Percentiles rank a stretch among this genome's conserved stretches.
Evolutionary conservation across 305 asterid genomes (phyloP).

Genomic region (Fraxinus sp.): DNA sequence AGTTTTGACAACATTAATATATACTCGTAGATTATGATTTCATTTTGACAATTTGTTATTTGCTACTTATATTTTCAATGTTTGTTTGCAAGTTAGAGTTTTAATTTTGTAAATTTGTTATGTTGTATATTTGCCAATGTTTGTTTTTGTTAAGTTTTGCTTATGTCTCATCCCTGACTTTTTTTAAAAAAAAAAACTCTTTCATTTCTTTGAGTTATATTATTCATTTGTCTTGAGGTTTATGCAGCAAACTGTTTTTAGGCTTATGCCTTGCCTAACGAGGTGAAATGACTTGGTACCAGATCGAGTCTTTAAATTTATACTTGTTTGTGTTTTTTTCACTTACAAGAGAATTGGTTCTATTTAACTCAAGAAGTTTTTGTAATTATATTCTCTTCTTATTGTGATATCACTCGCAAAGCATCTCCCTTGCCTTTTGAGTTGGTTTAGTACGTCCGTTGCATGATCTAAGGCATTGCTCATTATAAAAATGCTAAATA

Average conservation of each 20-base stretch:
- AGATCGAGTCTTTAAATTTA: background rate
- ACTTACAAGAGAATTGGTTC: background rate
- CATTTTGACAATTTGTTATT: background rate
- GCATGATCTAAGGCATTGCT: background rate
- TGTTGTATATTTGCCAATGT: background rate
- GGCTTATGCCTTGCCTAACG: background rate
- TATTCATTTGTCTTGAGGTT: background rate
- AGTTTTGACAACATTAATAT: background rate
- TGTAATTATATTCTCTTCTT: background rate
- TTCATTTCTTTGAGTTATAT: background rate
- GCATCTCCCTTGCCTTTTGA: background rate
- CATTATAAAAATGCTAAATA: background rate
- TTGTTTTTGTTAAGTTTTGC: background rate
- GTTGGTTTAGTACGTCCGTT: background rate
- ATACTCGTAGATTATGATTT: background rate
- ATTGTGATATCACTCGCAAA: background rate
- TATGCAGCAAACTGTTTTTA: background rate
- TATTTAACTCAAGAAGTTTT: background rate
- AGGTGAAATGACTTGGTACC: background rate
- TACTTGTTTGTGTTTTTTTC: background rate
- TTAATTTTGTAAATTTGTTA: background rate
- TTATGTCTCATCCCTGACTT: background rate
- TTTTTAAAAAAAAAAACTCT: background rate
- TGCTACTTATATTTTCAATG: background rate
- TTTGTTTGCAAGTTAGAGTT: background rate